Base-by-base conservation (phyloP, 306 rosid genomes). In the Lablab purpureus region DNA sequence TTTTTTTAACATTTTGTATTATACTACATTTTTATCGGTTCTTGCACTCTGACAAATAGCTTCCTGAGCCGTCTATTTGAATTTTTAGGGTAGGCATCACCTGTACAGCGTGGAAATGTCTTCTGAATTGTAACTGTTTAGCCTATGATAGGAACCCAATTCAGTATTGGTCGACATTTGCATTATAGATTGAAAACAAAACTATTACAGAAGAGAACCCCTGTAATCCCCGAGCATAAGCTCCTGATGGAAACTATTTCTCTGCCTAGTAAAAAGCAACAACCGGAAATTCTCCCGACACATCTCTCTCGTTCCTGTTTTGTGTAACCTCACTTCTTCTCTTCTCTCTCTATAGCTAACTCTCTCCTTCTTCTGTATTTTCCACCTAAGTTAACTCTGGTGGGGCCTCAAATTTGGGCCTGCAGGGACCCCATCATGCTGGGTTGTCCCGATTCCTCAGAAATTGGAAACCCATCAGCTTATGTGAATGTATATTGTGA, bases 31-130 rank as follows among this genome's bases (percentile, higher is more conserved):
- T 82, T 63, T 34, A 21, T 15, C 3, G 4, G 28, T 51, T 10
- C 47, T 74, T 19, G 10, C 18, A 58, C 28, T 36, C 10, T 66
- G 64, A 25, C 11, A 12, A 15, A 34, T 13, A 34, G 0, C 10
- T 55, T 32, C 45, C 27, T 19, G 19, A 34, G 46, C 15, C 50
- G 36, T 54, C 52, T 2, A 49, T 75, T 79, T 80, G 59, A 70
- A 28, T 21, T 47, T 41, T 65, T 19, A 7, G 54, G 40, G 45
- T 32, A 8, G 56, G 28, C 5, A 3, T 18, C 46, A 14, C 41
- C 23, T 62, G 19, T 43, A 4, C 9, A 69, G 18, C 6, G 18
- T 6, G 2, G 18, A 69, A 80, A 37, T 65, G 13, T 55, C 68
- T 84, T 69, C 23, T 37, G 9, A 58, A 36, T 25, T 22, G 15